Conservation (phyloP, 495 filamentous ascomycete genomes). For the Lepraria neglecta region DNA sequence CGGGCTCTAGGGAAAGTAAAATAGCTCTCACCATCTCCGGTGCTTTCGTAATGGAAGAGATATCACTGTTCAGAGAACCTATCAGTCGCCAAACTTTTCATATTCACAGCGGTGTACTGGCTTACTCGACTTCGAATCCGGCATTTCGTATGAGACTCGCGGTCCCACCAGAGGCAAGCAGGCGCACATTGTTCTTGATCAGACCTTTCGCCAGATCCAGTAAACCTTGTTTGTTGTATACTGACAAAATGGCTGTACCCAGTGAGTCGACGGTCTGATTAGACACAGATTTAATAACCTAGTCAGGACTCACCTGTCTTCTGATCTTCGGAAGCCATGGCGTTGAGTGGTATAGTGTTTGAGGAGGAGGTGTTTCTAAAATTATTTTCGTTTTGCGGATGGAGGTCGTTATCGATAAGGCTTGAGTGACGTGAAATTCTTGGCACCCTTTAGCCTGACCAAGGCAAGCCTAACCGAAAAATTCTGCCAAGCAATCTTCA, state of each 20-base stretch:
- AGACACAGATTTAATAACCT: background rate
- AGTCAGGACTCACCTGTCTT: background rate
- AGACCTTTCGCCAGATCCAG: conserved; percentile 94
- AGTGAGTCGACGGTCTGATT: background rate
- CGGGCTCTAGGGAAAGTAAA: conserved; percentile 93
- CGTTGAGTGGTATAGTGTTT: background rate
- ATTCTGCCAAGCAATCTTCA: too few relatives aligned
- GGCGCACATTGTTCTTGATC: conserved; percentile 79
- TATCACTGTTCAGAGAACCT: conserved; percentile 45
- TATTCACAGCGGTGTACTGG: conserved; percentile 17
- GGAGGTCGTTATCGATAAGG: background rate
- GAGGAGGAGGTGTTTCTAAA: background rate
- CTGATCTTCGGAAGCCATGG: conserved; percentile 6
- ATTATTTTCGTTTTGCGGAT: background rate
- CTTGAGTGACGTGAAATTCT: too few relatives aligned
- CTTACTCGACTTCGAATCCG: conserved; percentile 86
- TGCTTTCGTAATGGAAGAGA: conserved; percentile 95
- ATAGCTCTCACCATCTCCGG: conserved; percentile 95
- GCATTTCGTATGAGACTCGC: conserved; percentile 92
- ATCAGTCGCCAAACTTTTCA: conserved; percentile 7
- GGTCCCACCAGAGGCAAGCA: conserved; percentile 90
- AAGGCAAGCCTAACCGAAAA: too few relatives aligned
- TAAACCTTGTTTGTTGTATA: conserved; percentile 97
- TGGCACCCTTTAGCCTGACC: too few relatives aligned
- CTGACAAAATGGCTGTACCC: conserved; percentile 81